Evolutionary conservation across 768 basidiomycete genomes (phyloP).

Genomic region (Suillus bovinus): DNA sequence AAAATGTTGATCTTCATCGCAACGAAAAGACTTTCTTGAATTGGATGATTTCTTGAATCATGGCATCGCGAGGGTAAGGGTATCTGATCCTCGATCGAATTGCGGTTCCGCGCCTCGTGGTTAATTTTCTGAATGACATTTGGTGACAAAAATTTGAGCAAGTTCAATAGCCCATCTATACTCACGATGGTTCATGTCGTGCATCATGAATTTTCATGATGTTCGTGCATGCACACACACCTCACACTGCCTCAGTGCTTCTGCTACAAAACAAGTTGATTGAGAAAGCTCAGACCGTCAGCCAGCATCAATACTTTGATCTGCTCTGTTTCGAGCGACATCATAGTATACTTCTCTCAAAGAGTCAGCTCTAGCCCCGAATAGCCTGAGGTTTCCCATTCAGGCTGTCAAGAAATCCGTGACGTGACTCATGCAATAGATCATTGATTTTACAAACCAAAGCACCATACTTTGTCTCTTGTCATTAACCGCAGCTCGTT

Average conservation of each 20-base stretch:
- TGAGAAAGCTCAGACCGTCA: not conserved
- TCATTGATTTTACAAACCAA: not conserved
- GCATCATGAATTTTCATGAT: not conserved
- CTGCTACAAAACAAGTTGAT: not conserved
- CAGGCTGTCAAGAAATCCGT: not conserved
- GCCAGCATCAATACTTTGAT: not conserved
- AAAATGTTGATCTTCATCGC: not conserved
- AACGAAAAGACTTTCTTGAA: not conserved
- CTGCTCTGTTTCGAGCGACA: not conserved
- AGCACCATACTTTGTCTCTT: not conserved
- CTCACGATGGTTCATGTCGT: not conserved
- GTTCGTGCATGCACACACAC: not conserved
- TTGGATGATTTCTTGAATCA: slow-evolving; percentile 1
- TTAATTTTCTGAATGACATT: not conserved
- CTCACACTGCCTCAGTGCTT: not conserved
- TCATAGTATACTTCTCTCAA: not conserved
- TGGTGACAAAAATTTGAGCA: not conserved
- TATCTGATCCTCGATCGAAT: slow-evolving; percentile 6
- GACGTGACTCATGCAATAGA: not conserved
- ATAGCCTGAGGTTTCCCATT: not conserved
- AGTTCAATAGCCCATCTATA: not conserved
- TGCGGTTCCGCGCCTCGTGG: not conserved
- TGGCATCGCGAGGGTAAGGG: not conserved
- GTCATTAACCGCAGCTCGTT: not conserved
- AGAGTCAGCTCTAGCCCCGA: not conserved